Evolutionary conservation across 768 basidiomycete species (phyloP).

Genomic region (Boletus sensibilis): DNA sequence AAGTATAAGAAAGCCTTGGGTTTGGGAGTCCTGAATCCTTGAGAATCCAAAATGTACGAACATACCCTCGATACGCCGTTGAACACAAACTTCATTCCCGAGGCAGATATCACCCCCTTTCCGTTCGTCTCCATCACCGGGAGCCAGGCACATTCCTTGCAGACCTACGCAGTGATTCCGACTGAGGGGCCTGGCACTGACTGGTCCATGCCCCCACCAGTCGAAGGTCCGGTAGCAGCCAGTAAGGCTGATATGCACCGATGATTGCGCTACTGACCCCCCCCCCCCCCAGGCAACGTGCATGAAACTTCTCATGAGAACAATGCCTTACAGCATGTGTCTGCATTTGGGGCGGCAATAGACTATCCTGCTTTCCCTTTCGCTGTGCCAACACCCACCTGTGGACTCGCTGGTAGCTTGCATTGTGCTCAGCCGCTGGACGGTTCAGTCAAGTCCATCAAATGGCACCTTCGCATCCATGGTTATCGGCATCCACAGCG

Average conservation of each 20-base stretch:
- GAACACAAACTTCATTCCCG: neutral
- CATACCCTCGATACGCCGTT: neutral
- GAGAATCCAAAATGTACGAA: slow-evolving; percentile 1
- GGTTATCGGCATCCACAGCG: slow-evolving; percentile 3
- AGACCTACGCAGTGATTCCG: neutral
- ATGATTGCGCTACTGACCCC: neutral
- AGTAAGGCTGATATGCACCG: neutral
- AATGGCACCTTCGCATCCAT: slow-evolving; percentile 11
- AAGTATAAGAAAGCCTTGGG: neutral
- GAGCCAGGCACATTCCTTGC: neutral
- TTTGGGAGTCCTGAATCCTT: neutral
- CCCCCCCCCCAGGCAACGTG: neutral
- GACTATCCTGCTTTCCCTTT: neutral
- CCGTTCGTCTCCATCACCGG: too few species aligned
- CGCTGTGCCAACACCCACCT: neutral
- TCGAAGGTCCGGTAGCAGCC: neutral
- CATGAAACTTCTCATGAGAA: neutral
- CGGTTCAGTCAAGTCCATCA: neutral
- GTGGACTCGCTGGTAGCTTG: neutral
- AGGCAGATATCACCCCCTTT: too few species aligned
- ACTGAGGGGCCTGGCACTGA: neutral
- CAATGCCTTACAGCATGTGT: neutral
- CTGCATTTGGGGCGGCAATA: neutral
- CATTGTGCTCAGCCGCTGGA: slow-evolving; percentile 1
- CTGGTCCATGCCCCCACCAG: neutral